phyloP scores from a whole-genome alignment of 2,329 filamentous ascomycete genomes.

The Exophiala sideris region DNA sequence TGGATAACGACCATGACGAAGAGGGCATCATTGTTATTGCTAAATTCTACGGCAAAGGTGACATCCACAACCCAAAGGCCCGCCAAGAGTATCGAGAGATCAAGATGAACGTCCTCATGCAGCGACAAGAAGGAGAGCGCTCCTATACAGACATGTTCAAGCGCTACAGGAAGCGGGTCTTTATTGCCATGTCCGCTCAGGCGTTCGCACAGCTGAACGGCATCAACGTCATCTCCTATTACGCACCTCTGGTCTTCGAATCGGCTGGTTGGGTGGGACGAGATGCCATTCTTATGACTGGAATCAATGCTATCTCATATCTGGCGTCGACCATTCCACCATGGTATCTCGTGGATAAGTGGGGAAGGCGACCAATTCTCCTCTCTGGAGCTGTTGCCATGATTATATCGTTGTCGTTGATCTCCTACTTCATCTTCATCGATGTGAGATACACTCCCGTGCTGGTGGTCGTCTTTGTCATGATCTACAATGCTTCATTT shows the following conservation, averaged over 20 bases:
- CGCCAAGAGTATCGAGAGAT: conserved; percentile 97
- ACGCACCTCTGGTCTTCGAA: conserved; percentile 93
- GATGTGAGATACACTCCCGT: conserved; percentile 74
- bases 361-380: conserved; percentile 84
- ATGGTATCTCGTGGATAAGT: conserved; percentile 93
- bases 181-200: conserved; percentile 98
- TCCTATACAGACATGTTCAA: conserved; percentile 93
- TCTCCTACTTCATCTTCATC: conserved; percentile 94
- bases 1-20: conserved; percentile 97
- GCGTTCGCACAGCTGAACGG: conserved; percentile 94
- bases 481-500: conserved; percentile 97
- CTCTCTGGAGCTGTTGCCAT: conserved; percentile 86
- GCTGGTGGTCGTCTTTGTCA: conserved; percentile 88
- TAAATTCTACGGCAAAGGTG: conserved; percentile 91
- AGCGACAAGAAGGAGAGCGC: conserved; percentile 91
- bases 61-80: conserved; percentile 89
- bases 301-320: conserved; percentile 90
- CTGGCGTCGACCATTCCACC: conserved; percentile 88
- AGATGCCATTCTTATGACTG: conserved; percentile 91
- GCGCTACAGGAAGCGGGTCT: conserved; percentile 84
- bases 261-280: conserved; percentile 93
- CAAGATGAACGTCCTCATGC: conserved; percentile 93
- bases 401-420: conserved; percentile 79
- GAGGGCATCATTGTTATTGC: conserved; percentile 98
- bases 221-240: conserved; percentile 99